Conservation (phyloP, 495 filamentous ascomycete genomes). For the Pyrenula massariospora region DNA sequence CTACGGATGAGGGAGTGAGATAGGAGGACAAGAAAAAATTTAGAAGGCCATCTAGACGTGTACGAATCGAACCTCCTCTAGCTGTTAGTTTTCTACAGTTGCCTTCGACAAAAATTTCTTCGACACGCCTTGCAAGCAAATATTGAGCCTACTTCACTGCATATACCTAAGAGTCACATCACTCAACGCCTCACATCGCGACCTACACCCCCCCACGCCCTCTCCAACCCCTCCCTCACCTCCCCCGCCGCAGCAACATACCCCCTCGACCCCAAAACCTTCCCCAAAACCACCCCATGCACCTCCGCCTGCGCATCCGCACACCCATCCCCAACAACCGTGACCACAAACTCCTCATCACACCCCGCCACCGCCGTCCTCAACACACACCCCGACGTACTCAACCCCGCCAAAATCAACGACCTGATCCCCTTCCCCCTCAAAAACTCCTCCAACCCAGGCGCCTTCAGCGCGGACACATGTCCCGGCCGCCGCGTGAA, state of each 20-base stretch:
- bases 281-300: conserved; percentile 14
- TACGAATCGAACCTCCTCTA: no score
- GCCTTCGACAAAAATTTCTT: no score
- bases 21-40: no score
- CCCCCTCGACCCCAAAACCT: conserved; percentile 1
- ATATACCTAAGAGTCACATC: no score
- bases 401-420: conserved; percentile 16
- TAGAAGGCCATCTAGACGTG: no score
- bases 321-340: conserved; percentile 16
- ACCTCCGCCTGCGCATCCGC: conserved; percentile 13
- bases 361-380: conserved; percentile 10
- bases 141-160: no score
- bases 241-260: neutral
- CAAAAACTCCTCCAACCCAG: conserved; percentile 14
- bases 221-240: neutral
- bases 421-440: conserved; percentile 13
- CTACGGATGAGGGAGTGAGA: no score
- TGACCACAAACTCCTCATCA: conserved; percentile 15
- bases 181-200: no score
- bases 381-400: conserved; percentile 17
- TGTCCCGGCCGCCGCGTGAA: conserved; percentile 12
- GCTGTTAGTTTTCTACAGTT: no score
- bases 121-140: no score
- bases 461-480: conserved; percentile 18
- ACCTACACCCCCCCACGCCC: no score